Conservation (phyloP, 441 rosid genomes). For the Iberis amara region DNA sequence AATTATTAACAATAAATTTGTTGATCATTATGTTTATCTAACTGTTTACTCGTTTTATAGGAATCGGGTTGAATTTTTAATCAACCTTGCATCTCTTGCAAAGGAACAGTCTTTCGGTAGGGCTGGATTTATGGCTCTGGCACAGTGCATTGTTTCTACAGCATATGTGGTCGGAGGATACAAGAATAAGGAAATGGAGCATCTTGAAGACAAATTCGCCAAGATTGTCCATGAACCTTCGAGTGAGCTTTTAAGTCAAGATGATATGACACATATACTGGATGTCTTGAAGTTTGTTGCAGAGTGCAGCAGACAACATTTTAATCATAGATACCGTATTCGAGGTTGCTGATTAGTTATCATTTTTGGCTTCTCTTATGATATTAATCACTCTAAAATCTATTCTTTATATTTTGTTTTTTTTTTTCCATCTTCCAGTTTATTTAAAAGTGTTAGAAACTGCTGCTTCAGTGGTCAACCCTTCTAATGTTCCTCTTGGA, state of each 20-base stretch:
- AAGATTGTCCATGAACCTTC: constrained; percentile 34
- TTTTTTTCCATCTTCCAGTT: constrained; percentile 42
- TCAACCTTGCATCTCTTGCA: constrained; percentile 60
- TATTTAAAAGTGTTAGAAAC: constrained; percentile 63
- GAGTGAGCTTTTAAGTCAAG: constrained; percentile 26
- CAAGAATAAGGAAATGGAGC: constrained; percentile 29
- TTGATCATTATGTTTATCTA: background rate
- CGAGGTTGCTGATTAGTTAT: constrained; percentile 54
- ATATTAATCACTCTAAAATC: background rate
- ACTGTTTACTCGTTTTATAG: constrained; percentile 36
- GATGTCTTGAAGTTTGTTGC: constrained; percentile 71
- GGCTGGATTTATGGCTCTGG: constrained; percentile 87
- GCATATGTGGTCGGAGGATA: constrained; percentile 41
- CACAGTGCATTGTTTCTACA: constrained; percentile 70
- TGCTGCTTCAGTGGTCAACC: constrained; percentile 49
- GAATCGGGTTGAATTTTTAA: constrained; percentile 52
- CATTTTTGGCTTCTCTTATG: constrained; percentile 16
- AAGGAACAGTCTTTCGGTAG: constrained; percentile 77
- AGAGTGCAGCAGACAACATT: constrained; percentile 93
- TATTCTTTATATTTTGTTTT: constrained; percentile 12
- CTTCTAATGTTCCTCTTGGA: constrained; percentile 63
- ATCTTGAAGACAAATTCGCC: constrained; percentile 27
- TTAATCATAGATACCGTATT: constrained; percentile 84
- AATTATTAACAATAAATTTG: background rate
- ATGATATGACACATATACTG: constrained; percentile 47